phyloP scores from a whole-genome alignment of 208 protist genomes.

The Trypanosoma boissoni region DNA sequence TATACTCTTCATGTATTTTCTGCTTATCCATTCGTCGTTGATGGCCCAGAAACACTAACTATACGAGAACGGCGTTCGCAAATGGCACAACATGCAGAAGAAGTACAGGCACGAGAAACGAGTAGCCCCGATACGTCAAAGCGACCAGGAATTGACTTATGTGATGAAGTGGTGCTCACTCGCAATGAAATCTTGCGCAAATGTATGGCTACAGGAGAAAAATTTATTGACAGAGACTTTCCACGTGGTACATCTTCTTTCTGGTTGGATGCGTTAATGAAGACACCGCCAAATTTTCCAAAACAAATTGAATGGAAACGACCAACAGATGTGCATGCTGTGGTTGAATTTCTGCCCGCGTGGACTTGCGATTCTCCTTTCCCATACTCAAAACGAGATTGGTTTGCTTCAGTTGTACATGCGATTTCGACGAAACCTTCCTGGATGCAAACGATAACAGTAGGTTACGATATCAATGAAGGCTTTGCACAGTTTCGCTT shows the following conservation, averaged over 20 bases:
- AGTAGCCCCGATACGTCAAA: constrained; percentile 17
- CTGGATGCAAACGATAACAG: constrained; percentile 55
- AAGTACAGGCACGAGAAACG: constrained; percentile 29
- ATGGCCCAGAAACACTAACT: constrained; percentile 22
- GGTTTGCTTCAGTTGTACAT: constrained; percentile 75
- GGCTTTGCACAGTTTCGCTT: constrained; percentile 87
- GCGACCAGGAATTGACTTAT: constrained; percentile 9
- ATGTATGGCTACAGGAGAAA: constrained; percentile 37
- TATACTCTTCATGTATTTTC: constrained; percentile 73
- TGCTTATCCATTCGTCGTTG: constrained; percentile 43
- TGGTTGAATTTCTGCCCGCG: constrained; percentile 25
- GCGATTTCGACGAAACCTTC: constrained; percentile 62
- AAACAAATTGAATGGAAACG: constrained; percentile 58
- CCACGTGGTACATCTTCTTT: constrained; percentile 73
- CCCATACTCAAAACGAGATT: constrained; percentile 53
- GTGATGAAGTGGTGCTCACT: constrained; percentile 16
- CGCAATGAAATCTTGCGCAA: constrained; percentile 48
- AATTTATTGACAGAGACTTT: constrained; percentile 79
- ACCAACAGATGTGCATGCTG: constrained; percentile 33
- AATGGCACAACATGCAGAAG: constrained; percentile 46
- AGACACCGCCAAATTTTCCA: constrained; percentile 42
- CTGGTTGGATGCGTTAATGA: constrained; percentile 62
- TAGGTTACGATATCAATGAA: constrained; percentile 57
- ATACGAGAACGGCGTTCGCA: constrained; percentile 30
- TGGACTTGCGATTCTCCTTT: constrained; percentile 44